Evolutionary conservation across 768 basidiomycete species (phyloP).

Genomic region (Agrocybe praecox): DNA sequence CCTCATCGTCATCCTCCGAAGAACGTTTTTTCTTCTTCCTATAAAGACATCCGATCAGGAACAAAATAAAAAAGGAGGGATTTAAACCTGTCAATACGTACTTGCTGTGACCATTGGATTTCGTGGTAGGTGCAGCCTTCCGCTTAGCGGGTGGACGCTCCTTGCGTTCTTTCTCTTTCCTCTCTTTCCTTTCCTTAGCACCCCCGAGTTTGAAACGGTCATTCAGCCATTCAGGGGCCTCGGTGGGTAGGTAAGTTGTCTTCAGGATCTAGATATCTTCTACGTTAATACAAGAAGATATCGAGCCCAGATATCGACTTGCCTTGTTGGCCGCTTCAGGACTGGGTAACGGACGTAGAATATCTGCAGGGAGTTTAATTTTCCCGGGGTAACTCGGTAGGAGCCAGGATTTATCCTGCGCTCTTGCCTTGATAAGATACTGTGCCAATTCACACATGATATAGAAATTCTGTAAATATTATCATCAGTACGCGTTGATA

Average conservation of each 20-base stretch:
- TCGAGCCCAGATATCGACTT: background rate
- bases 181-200: conserved; percentile 41
- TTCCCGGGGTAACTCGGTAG: conserved; percentile 81
- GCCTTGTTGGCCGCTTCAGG: conserved; percentile 70
- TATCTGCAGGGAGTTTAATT: conserved; percentile 78
- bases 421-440: conserved; percentile 76
- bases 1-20: conserved; percentile 39
- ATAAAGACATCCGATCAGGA: conserved; percentile 27
- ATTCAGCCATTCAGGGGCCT: conserved; percentile 57
- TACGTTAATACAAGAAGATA: background rate
- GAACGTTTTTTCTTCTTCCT: conserved; percentile 29
- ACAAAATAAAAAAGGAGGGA: conserved; percentile 2
- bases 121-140: conserved; percentile 43
- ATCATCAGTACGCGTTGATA: background rate
- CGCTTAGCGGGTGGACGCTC: conserved; percentile 46
- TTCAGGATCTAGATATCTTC: conserved; percentile 54
- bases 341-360: conserved; percentile 71
- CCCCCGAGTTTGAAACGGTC: conserved; percentile 43
- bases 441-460: conserved; percentile 87
- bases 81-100: conserved; percentile 27
- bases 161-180: conserved; percentile 40
- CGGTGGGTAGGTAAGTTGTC: conserved; percentile 67
- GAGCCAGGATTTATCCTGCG: conserved; percentile 69
- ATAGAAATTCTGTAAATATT: conserved; percentile 73
- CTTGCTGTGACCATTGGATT: conserved; percentile 53